These are phyloP conservation scores for Paratinospora sagittata DNA, from an alignment of 164 flowering plant species.

Conservation along the genomic window DNA sequence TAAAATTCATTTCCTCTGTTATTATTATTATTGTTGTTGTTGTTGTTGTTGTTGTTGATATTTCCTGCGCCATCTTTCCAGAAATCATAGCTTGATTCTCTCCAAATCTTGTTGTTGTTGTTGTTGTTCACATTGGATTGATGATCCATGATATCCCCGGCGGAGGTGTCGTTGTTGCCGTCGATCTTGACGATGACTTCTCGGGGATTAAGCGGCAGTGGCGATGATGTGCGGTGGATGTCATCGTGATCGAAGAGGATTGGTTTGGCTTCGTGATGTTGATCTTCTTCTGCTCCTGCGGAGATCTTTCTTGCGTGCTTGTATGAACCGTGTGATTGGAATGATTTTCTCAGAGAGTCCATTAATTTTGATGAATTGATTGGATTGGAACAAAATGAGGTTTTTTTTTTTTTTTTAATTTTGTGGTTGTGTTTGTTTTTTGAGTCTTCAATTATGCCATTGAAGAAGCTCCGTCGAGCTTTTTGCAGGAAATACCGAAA, in stretches of 20 bases:
- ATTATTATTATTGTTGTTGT: background rate
- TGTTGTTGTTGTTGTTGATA: background rate
- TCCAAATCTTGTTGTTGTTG: slow-evolving; percentile 20
- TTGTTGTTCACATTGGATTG: background rate
- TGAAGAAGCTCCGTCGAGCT: too few relatives aligned
- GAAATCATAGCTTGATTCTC: slow-evolving; percentile 34
- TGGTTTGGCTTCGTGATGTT: slow-evolving; percentile 17
- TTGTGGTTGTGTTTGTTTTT: too few relatives aligned
- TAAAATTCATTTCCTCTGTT: slow-evolving; percentile 12
- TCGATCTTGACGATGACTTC: slow-evolving; percentile 31
- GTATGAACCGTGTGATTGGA: slow-evolving; percentile 12
- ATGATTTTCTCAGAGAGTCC: slow-evolving; percentile 22
- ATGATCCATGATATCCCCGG: slow-evolving; percentile 5
- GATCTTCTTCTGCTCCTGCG: background rate
- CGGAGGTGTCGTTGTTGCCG: slow-evolving; percentile 3
- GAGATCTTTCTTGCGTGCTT: slow-evolving; percentile 15
- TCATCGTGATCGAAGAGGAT: slow-evolving; percentile 16
- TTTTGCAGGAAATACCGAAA: too few relatives aligned
- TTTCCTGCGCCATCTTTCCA: slow-evolving; percentile 15
- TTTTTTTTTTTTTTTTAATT: too few relatives aligned
- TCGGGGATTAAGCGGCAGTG: background rate
- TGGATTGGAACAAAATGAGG: too few relatives aligned
- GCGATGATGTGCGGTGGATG: background rate
- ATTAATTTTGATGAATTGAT: too few relatives aligned
- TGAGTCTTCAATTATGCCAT: too few relatives aligned